Evolutionary conservation across 805 yeast species (phyloP).

Genomic region (Danielia oregonensis): DNA sequence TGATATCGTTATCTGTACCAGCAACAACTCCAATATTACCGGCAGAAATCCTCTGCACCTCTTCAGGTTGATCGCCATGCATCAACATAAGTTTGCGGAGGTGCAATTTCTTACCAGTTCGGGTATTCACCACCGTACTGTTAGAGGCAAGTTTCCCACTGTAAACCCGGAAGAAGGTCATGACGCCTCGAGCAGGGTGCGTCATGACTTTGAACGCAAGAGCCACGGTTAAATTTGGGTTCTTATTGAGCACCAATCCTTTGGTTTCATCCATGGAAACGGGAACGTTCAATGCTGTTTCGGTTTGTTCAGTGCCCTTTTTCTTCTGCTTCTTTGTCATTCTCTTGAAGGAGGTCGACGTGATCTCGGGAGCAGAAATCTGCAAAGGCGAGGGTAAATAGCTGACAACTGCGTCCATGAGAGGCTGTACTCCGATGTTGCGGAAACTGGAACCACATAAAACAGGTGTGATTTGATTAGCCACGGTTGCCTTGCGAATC

Average conservation of each 20-base stretch:
- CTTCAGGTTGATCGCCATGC: constrained; percentile 86
- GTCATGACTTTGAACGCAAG: constrained; percentile 89
- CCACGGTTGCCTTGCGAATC: constrained; percentile 60
- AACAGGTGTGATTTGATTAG: constrained; percentile 64
- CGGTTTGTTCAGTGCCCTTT: constrained; percentile 10
- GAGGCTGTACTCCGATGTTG: constrained; percentile 93
- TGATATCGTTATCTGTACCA: constrained; percentile 62
- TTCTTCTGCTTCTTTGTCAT: constrained; percentile 15
- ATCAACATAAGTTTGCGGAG: constrained; percentile 69
- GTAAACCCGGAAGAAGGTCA: constrained; percentile 86
- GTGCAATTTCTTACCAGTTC: constrained; percentile 63
- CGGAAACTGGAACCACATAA: constrained; percentile 90
- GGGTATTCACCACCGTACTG: constrained; percentile 60
- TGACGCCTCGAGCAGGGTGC: constrained; percentile 76
- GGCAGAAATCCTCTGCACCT: constrained; percentile 54
- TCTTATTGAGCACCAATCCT: constrained; percentile 53
- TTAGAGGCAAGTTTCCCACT: constrained; percentile 70
- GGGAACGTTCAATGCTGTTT: constrained; percentile 18
- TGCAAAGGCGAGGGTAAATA: constrained; percentile 84
- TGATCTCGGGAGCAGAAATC: constrained; percentile 51
- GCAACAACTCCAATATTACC: constrained; percentile 94
- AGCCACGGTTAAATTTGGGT: constrained; percentile 65
- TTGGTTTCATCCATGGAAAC: constrained; percentile 34
- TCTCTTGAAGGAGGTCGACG: constrained; percentile 18
- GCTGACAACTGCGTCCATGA: constrained; percentile 63